Evolutionary conservation across 2,329 filamentous ascomycete genomes (phyloP).

Genomic region (Cladosporium sp.): DNA sequence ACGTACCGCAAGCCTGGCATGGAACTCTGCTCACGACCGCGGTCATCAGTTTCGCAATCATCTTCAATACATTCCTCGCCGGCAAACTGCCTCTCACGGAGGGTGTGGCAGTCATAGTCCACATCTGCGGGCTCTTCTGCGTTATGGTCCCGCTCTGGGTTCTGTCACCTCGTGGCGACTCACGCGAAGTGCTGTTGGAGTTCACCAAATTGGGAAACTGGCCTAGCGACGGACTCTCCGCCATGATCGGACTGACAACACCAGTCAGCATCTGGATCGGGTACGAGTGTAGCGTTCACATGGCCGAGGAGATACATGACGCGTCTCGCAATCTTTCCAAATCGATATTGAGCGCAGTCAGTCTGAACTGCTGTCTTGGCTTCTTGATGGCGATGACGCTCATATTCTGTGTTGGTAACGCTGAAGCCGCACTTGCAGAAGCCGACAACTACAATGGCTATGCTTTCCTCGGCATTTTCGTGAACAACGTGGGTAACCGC

Average conservation of each 20-base stretch:
- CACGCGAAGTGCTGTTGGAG: conserved; percentile 21
- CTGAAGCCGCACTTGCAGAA: conserved; percentile 39
- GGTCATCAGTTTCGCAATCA: conserved; percentile 25
- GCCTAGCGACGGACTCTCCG: conserved; percentile 28
- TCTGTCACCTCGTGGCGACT: conserved; percentile 24
- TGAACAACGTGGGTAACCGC: conserved; percentile 33
- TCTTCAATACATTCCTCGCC: conserved; percentile 33
- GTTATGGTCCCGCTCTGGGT: conserved; percentile 35
- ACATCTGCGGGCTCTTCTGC: conserved; percentile 34
- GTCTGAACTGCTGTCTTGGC: conserved; percentile 27
- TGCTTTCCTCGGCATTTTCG: conserved; percentile 50
- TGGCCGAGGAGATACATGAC: conserved; percentile 37
- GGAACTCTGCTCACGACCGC: conserved; percentile 43
- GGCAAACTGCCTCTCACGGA: conserved; percentile 32
- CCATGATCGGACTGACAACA: conserved; percentile 45
- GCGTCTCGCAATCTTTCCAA: conserved; percentile 31
- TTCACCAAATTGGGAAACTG: conserved; percentile 30
- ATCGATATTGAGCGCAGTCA: conserved; percentile 29
- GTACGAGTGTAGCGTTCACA: conserved; percentile 29
- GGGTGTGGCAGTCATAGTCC: conserved; percentile 29
- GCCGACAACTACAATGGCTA: conserved; percentile 37
- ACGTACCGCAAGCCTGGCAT: conserved; percentile 46
- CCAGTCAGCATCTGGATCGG: conserved; percentile 26
- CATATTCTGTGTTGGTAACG: conserved; percentile 37
- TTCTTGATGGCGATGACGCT: conserved; percentile 32